Conservation (phyloP, 768 basidiomycete genomes). For the Wakefieldia striispora region DNA sequence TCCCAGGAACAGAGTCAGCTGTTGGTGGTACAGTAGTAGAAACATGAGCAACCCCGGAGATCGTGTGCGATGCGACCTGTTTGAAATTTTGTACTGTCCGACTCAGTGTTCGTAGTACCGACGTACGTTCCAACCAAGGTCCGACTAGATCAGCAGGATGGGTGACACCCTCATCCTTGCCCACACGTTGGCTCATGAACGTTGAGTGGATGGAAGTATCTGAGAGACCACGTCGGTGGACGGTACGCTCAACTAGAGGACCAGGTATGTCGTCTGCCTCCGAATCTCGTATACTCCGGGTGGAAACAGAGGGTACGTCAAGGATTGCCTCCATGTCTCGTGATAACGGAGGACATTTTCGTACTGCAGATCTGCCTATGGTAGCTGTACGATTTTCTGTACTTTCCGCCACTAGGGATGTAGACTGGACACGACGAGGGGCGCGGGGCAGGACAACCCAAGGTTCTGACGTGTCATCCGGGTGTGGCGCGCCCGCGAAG, state of each 20-base stretch:
- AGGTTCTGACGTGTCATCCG: constrained; percentile 48
- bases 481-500: constrained; percentile 82
- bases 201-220: constrained; percentile 93
- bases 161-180: constrained; percentile 6
- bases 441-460: constrained; percentile 68
- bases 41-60: constrained; percentile 19
- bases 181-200: constrained; percentile 58
- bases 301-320: constrained; percentile 42
- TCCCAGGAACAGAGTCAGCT: constrained; percentile 3
- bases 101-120: constrained; percentile 54
- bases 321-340: constrained; percentile 78
- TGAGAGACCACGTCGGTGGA: constrained; percentile 78
- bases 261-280: constrained; percentile 45
- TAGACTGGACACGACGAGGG: constrained; percentile 31
- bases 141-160: constrained; percentile 7
- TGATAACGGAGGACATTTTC: constrained; percentile 42
- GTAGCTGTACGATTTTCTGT: constrained; percentile 10
- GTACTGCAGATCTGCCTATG: constrained; percentile 15
- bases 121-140: constrained; percentile 40
- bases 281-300: constrained; percentile 28
- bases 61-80: constrained; percentile 30
- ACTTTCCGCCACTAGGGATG: constrained; percentile 21
- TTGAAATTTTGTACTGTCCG: constrained; percentile 53
- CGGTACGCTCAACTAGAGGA: constrained; percentile 61
- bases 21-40: constrained; percentile 6